Conservation (phyloP, 805 yeast species). For the Naumovozyma baii region DNA sequence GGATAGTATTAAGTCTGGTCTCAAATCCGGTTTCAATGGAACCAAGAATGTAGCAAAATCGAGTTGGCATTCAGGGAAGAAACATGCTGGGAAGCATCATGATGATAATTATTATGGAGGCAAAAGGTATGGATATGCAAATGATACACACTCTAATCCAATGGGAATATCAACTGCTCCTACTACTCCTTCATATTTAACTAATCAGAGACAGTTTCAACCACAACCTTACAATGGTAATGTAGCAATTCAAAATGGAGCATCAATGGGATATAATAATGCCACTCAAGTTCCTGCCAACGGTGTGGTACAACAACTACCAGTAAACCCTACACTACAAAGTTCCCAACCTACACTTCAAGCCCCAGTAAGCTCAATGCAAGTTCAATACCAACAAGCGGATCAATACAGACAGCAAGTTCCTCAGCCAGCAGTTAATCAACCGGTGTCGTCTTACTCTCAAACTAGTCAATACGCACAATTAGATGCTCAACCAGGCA, state of each 20-base stretch:
- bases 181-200: not conserved
- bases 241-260: too few species aligned
- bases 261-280: too few species aligned
- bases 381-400: not conserved
- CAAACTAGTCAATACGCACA: too few species aligned
- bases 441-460: too few species aligned
- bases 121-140: not conserved
- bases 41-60: conserved; percentile 32
- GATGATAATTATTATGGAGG: conserved; percentile 3
- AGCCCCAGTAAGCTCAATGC: too few species aligned
- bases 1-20: not conserved
- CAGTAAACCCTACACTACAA: too few species aligned
- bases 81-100: conserved; percentile 14
- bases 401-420: not conserved
- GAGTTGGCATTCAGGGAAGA: conserved; percentile 31
- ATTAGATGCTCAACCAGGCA: too few species aligned
- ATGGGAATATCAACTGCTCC: not conserved
- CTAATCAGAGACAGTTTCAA: not conserved
- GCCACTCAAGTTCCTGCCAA: too few species aligned
- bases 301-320: too few species aligned
- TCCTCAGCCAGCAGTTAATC: too few species aligned
- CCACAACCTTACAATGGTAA: not conserved
- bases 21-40: conserved; percentile 23
- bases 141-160: not conserved
- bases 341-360: too few species aligned